phyloP scores from a whole-genome alignment of 164 flowering plant genomes.

The Akebia trifoliata region DNA sequence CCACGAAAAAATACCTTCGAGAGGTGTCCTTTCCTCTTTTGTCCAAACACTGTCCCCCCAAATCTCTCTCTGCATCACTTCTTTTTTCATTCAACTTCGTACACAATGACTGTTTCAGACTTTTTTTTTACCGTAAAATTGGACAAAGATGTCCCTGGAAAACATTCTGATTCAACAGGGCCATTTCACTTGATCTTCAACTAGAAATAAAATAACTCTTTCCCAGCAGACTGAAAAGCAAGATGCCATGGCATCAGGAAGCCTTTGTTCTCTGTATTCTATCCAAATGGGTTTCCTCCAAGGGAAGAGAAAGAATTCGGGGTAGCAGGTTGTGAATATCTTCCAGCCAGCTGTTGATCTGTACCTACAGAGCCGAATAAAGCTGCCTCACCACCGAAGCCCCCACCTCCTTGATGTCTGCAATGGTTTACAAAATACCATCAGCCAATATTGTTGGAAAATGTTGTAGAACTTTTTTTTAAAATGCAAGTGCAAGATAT shows the following conservation, averaged over 20 bases:
- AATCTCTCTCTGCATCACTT: neutral
- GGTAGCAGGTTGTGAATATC: conserved; percentile 19
- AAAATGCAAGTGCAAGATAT: no score
- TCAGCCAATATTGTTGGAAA: neutral
- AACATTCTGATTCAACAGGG: conserved; percentile 5
- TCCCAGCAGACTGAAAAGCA: conserved; percentile 5
- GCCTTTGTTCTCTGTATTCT: conserved; percentile 8
- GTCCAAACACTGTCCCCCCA: neutral
- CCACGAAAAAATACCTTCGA: neutral
- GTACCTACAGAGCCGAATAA: conserved; percentile 8
- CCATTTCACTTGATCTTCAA: conserved; percentile 15
- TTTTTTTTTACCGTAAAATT: conserved; percentile 1
- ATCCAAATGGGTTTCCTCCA: conserved; percentile 79
- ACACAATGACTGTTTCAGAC: neutral
- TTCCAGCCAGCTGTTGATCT: conserved; percentile 11
- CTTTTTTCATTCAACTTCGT: neutral
- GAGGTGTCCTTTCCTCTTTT: neutral
- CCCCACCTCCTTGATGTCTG: conserved; percentile 24
- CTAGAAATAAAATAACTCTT: conserved; percentile 19
- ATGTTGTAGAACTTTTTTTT: neutral
- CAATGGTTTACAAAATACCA: neutral
- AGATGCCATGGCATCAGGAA: conserved; percentile 6
- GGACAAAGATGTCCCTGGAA: conserved; percentile 1
- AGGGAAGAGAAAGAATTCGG: conserved; percentile 35
- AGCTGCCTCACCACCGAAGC: conserved; percentile 19